A percentile compares a stretch with the other conserved stretches of the same genome.
These are phyloP conservation scores for Mucor indicus DNA, from an alignment of 371 early-diverging fungal genomes.

Conservation along the genomic window DNA sequence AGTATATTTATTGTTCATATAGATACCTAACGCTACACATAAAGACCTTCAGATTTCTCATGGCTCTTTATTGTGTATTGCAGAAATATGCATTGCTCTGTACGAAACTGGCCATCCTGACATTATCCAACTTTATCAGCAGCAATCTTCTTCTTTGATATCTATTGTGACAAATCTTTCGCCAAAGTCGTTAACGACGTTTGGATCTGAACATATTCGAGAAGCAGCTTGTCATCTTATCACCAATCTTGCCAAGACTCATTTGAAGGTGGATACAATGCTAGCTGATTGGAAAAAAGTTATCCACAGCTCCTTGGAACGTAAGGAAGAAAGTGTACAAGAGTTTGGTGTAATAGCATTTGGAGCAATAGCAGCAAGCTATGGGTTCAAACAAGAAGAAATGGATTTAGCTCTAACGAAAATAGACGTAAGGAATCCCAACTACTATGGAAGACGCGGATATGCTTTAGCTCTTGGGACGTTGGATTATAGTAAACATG, in stretches of 20 bases:
- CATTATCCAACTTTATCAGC: constrained; percentile 1
- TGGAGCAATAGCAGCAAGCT: constrained; percentile 41
- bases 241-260: constrained; percentile 41
- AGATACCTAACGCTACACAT: constrained; percentile 58
- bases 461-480: constrained; percentile 67
- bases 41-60: constrained; percentile 72
- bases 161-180: constrained; percentile 46
- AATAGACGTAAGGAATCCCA: constrained; percentile 25
- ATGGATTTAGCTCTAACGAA: constrained; percentile 26
- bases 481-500: constrained; percentile 31
- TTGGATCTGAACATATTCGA: constrained; percentile 66
- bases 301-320: constrained; percentile 55
- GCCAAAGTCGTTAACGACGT: constrained; percentile 54
- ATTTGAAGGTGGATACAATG: constrained; percentile 6
- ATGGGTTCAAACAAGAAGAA: constrained; percentile 36
- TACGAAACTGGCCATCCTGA: constrained; percentile 13
- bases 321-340: constrained; percentile 72
- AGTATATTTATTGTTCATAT: background rate
- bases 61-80: constrained; percentile 73
- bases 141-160: constrained; percentile 7
- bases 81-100: constrained; percentile 66
- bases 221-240: constrained; percentile 59
- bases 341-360: constrained; percentile 59
- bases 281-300: constrained; percentile 49
- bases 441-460: constrained; percentile 59